Evolutionary conservation across 2,329 filamentous ascomycete genomes (phyloP), one percentile per base, ranked within the genome.

Genomic region (Sporothrix humicola): DNA sequence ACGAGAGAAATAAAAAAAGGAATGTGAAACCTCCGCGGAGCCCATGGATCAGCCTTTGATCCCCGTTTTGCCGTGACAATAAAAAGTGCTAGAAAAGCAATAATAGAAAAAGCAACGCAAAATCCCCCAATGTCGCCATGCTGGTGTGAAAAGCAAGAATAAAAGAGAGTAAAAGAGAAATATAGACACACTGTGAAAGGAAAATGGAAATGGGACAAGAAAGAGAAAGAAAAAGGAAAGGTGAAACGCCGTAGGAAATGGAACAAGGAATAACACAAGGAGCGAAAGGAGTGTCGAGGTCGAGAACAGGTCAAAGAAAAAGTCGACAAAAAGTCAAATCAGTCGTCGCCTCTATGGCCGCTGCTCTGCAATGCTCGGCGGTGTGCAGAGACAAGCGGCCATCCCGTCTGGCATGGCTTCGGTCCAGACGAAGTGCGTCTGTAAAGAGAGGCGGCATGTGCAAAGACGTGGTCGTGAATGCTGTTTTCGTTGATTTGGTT

Each of bases 81-180:
- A 69, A 44, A 17, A 50, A 37, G 61, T 5, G 26, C 23, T 7
- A 26, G 52, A 10, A 52, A 52, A 52, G n/a, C 6, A 58, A 58
- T 15, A 70, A 42, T 50, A 17, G 20, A 42, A 71, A 56, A 26
- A 37, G 31, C 7, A 37, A 37, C 31, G 31, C 31, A 72, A 72
- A 68, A 44, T 26, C 59, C 46, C 17, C 13, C 13, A 48, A 20
- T 15, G 13, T 73, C 65, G 72, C 72, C 54, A 69, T 63, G 72
- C 72, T 52, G 65, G 66, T 58, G 46, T 13, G 69, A 50, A 72
- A 52, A 69, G 72, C 69, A 76, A 69, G 58, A 31, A 52, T 26
- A 48, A 12, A 71, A 23, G 31, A 37, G 31, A 37, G 31, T 26
- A 37, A 37, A 37, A 37, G 31, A 37, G 2, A 37, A 37, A 37